Percentiles rank a stretch among this genome's conserved stretches.
Conservation (phyloP, 2,329 filamentous ascomycete species). For the Cladosporium sp. region DNA sequence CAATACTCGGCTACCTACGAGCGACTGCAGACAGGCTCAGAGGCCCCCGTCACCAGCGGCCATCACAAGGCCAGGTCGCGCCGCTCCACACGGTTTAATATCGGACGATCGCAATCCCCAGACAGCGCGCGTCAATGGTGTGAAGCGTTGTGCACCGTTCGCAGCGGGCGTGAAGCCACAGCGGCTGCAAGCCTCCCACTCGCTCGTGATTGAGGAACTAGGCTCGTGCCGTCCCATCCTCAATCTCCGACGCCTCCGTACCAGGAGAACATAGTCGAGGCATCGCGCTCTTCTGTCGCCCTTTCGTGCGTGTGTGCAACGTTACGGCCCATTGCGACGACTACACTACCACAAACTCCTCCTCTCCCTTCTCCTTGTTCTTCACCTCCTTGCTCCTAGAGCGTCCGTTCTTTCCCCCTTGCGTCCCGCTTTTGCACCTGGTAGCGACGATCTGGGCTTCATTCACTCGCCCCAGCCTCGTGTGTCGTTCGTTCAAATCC, state of each 20-base stretch:
- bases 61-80: slow-evolving; percentile 1
- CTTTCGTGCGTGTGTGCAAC: slow-evolving; percentile 9
- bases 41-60: too few relatives aligned
- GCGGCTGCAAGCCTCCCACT: too few relatives aligned
- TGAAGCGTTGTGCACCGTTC: slow-evolving; percentile 2
- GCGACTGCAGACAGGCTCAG: slow-evolving; percentile 1
- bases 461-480: slow-evolving; percentile 13
- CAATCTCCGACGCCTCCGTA: slow-evolving; percentile 12
- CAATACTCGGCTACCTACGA: slow-evolving; percentile 8
- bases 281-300: slow-evolving; percentile 7
- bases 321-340: slow-evolving; percentile 10
- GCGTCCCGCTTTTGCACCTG: slow-evolving; percentile 9
- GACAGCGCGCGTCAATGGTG: slow-evolving; percentile 5
- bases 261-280: slow-evolving; percentile 18
- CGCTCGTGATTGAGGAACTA: slow-evolving; percentile 7
- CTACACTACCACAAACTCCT: not conserved
- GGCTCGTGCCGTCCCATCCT: not conserved
- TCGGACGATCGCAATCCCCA: slow-evolving; percentile 19
- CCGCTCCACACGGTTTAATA: slow-evolving; percentile 11
- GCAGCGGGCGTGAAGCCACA: slow-evolving; percentile 15
- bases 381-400: slow-evolving; percentile 17
- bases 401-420: slow-evolving; percentile 18
- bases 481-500: slow-evolving; percentile 9
- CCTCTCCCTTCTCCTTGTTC: slow-evolving; percentile 15
- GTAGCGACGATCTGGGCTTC: slow-evolving; percentile 14